Evolutionary conservation across 2,329 filamentous ascomycete species (phyloP).

Genomic region (Fusarium sublunatum): DNA sequence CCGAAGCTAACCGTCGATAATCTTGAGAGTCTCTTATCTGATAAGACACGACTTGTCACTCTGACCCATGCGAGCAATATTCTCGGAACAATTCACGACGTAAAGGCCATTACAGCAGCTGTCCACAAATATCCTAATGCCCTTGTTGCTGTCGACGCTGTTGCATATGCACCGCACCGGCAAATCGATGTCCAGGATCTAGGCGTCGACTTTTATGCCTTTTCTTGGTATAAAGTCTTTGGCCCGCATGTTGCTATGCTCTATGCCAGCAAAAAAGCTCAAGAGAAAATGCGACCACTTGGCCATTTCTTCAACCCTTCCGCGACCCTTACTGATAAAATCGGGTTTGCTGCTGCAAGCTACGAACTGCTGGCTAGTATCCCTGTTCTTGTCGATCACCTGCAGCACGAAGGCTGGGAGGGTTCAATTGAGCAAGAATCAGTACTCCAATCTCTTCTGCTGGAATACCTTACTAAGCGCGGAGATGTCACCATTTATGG

Average conservation of each 20-base stretch:
- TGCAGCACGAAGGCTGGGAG: slow-evolving; percentile 62
- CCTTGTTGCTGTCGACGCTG: slow-evolving; percentile 78
- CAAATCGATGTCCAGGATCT: slow-evolving; percentile 74
- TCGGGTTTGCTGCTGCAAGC: slow-evolving; percentile 74
- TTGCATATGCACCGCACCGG: slow-evolving; percentile 80
- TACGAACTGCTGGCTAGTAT: slow-evolving; percentile 77
- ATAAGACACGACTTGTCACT: slow-evolving; percentile 75
- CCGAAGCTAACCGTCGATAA: slow-evolving; percentile 69
- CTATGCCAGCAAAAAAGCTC: slow-evolving; percentile 70
- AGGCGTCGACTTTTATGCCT: slow-evolving; percentile 80
- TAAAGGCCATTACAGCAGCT: slow-evolving; percentile 64
- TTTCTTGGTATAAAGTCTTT: slow-evolving; percentile 86
- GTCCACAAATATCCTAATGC: slow-evolving; percentile 62
- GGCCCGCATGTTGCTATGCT: slow-evolving; percentile 79
- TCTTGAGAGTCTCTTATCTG: slow-evolving; percentile 68
- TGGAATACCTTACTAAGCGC: slow-evolving; percentile 67
- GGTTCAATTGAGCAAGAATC: slow-evolving; percentile 69
- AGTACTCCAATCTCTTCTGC: slow-evolving; percentile 66
- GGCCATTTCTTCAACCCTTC: slow-evolving; percentile 76
- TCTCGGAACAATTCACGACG: slow-evolving; percentile 75
- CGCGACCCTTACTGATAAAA: slow-evolving; percentile 71
- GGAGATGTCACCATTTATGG: slow-evolving; percentile 69
- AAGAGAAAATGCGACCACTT: slow-evolving; percentile 64
- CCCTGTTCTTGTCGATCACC: slow-evolving; percentile 70
- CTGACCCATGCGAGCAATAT: slow-evolving; percentile 82